Evolutionary conservation across 1,139 yeast genomes (phyloP).

Genomic region (Nadsonia starkeyi-henricii): DNA sequence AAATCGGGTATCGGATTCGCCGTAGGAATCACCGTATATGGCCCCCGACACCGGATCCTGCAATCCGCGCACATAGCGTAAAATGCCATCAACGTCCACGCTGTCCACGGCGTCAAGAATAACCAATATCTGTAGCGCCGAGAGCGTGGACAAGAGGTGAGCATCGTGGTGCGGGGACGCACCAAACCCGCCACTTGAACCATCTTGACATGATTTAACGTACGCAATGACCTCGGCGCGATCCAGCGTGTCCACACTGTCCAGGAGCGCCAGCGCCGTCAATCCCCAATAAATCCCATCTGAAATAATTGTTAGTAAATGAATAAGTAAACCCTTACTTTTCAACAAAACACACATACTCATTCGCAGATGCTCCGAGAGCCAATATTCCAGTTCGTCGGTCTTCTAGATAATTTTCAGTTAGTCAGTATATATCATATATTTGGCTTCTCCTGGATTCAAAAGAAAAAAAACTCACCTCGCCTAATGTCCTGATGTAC

Average conservation of each 20-base stretch:
- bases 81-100: constrained; percentile 26
- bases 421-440: neutral
- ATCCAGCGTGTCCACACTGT: constrained; percentile 43
- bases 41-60: constrained; percentile 66
- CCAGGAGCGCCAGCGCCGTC: constrained; percentile 54
- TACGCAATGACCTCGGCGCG: constrained; percentile 48
- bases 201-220: constrained; percentile 47
- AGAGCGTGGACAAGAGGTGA: constrained; percentile 73
- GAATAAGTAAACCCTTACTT: neutral
- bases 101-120: constrained; percentile 46
- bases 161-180: constrained; percentile 85
- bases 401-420: constrained; percentile 19
- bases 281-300: constrained; percentile 93
- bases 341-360: constrained; percentile 20
- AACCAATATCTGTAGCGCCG: constrained; percentile 68
- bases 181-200: constrained; percentile 63
- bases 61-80: constrained; percentile 37
- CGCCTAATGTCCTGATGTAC: constrained; percentile 38
- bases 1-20: constrained; percentile 87
- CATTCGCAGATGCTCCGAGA: constrained; percentile 77
- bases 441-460: too few relatives aligned
- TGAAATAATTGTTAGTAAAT: constrained; percentile 6
- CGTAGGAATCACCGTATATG: constrained; percentile 79
- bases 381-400: constrained; percentile 67
- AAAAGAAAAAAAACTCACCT: constrained; percentile 17